Evolutionary conservation across 176 grass and related monocot genomes (phyloP), one percentile per base, ranked within the genome.

Genomic region (Olyra latifolia): DNA sequence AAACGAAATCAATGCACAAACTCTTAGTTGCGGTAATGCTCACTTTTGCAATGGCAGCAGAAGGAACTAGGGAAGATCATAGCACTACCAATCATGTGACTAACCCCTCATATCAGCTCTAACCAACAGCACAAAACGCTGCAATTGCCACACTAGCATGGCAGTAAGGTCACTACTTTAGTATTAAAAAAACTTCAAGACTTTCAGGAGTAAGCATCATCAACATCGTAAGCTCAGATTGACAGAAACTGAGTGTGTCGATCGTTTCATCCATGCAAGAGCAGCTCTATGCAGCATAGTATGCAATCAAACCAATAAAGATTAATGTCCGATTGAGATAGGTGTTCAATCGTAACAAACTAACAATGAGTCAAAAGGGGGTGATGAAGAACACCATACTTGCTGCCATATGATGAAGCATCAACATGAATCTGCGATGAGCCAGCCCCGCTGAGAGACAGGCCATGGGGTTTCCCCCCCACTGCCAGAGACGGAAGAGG

Each of bases 361-460:
- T n/a, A n/a, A n/a, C n/a, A n/a, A n/a, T n/a, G n/a, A n/a, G 4
- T 4, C 1, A 62, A 69, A 75, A 35, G 12, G 64, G 56, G 10
- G 46, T 45, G 45, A 46, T 2, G 0, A 7, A 42, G 44, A 30
- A 50, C 55, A 68, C 54, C 69, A 71, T 89, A 89, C 89, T 86
- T 84, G 80, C 59, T 67, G 80, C 86, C 81, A 25, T 91, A 91
- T 0, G 86, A 82, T 8, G 67, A 65, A 29, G 80, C 27, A 54
- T 94, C 87, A 11, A 80, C 48, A 20, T 80, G 89, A 54, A 89
- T 82, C 75, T 85, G 96, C 52, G 90, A 86, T 4, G 88, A 87
- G n/a, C 71, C 83, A 74, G 84, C 38, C 19, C 81, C 85, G 13
- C 91, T 78, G 4, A 95, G 96, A 61, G 79, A 93, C 79, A 91